Evolutionary conservation across 2,329 filamentous ascomycete genomes (phyloP), one percentile per base, ranked within the genome.

Genomic region (Fusarium illudens): DNA sequence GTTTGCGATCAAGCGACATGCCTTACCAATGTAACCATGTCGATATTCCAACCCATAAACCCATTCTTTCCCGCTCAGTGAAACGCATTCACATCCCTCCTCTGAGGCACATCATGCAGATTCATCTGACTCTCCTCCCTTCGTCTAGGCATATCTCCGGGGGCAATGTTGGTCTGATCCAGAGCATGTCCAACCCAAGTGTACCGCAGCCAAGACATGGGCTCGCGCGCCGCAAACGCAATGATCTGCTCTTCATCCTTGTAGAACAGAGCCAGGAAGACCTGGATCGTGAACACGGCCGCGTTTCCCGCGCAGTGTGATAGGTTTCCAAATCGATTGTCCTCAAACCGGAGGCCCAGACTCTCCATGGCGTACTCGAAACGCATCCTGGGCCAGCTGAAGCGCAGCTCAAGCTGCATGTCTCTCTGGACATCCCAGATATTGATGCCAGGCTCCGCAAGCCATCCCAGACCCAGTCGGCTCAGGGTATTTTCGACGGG

Each of bases 161-260:
- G 68, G 2, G 57, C 59, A 27, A 67, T 20, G 19, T 68, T 68
- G n/a, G 44, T 50, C 48, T 67, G 65, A 49, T 71, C 68, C 27
- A 71, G 42, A 9, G 65, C 42, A 29, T 67, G 42, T 7, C 67
- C 68, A 25, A 67, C 68, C 68, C 68, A 71, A 10, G 68, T 71
- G 19, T 58, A 68, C 9, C 49, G 52, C 25, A 67, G 44, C 68
- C 68, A 71, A 17, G 53, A 29, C 30, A 71, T 42, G 11, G 59
- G 30, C 17, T 17, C 15, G 10, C 52, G 37, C 4, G 29, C 36
- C 13, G 44, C 51, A 48, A 71, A 67, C 9, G 46, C 58, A 25
- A 9, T 30, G 4, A 25, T 51, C 34, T 71, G 62, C 6, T 29
- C 29, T 7, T 48, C n/a, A 22, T 46, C 48, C 48, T 37, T 60